A percentile compares a stretch with the other conserved stretches of the same genome.
phyloP scores from a whole-genome alignment of 2,329 filamentous ascomycete species.

The Aureobasidium sp. region DNA sequence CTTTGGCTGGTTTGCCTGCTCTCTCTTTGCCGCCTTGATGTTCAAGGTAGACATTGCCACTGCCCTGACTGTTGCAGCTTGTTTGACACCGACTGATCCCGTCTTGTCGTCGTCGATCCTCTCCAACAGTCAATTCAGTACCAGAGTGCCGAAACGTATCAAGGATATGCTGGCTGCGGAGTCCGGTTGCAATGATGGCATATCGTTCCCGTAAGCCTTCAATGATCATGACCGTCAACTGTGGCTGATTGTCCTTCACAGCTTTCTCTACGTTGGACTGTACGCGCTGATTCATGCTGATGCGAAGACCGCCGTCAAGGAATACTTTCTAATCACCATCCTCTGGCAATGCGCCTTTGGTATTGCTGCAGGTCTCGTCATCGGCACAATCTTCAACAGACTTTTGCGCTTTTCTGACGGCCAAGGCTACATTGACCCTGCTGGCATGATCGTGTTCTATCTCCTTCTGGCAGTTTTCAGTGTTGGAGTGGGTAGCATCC shows the following conservation, averaged over 20 bases:
- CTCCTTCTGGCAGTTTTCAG: slow-evolving; percentile 48
- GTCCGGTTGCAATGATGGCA: slow-evolving; percentile 50
- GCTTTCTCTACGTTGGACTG: slow-evolving; percentile 48
- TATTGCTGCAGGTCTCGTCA: slow-evolving; percentile 39
- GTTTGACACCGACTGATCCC: slow-evolving; percentile 51
- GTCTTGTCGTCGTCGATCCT: slow-evolving; percentile 50
- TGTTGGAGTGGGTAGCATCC: slow-evolving; percentile 44
- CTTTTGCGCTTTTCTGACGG: slow-evolving; percentile 42
- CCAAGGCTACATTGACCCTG: slow-evolving; percentile 40
- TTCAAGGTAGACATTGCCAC: slow-evolving; percentile 42
- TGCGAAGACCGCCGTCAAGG: slow-evolving; percentile 37
- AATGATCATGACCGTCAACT: not conserved
- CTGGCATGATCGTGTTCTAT: slow-evolving; percentile 50
- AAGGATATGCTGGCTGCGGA: slow-evolving; percentile 48
- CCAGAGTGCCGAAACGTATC: slow-evolving; percentile 45
- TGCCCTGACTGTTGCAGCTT: slow-evolving; percentile 47
- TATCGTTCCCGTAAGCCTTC: slow-evolving; percentile 40
- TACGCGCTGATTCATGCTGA: slow-evolving; percentile 37
- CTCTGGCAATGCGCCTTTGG: slow-evolving; percentile 50
- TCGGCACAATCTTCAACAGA: slow-evolving; percentile 44
- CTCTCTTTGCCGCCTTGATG: slow-evolving; percentile 40
- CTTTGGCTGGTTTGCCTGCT: slow-evolving; percentile 43
- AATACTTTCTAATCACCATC: slow-evolving; percentile 49
- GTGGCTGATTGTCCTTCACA: not conserved
- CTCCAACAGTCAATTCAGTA: slow-evolving; percentile 47